Base-by-base conservation (phyloP, 2,329 filamentous ascomycete genomes). In the Phialophora verrucosa region DNA sequence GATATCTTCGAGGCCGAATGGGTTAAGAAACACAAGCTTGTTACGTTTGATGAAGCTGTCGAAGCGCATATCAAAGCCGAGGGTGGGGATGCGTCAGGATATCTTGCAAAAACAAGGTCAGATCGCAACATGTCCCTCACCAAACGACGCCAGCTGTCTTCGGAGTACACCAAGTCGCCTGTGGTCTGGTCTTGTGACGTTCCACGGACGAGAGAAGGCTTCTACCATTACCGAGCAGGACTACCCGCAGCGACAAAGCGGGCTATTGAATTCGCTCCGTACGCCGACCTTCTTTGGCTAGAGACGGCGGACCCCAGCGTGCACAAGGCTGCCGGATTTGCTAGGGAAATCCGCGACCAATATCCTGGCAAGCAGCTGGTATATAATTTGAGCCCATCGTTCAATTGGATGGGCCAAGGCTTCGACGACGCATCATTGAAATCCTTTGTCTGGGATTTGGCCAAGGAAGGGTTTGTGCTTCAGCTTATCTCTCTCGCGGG, bases 361-460 rank as follows among this genome's bases (percentile, higher is more conserved):
- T 83, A 87, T 73, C 92, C 93, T 0, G 88, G 87, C 67, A 98
- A 98, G 85, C 91, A 91, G 42, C 86, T 99, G 27, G 94, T 98
- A 0, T 99, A 99, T 82, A 99, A 99, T 81, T 86, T 99, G 1
- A 93, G 90, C 4, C 95, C 95, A 0, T 96, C 92, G 8, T 99
- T 99, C 85, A 98, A 99, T 84, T 99, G 95, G 95, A 95, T 96
- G 88, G 88, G 88, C 11, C 93, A 98, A 76, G 95, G 94, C 32
- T 99, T 98, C 80, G 90, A 87, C 2, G 88, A 93, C 70, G 88
- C 88, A 68, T 90, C 90, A 5, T 85, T 99, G 63, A 92, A 91
- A 81, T 92, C 87, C 5, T 99, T 99, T 78, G 91, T 99, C 73
- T 98, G 94, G 94, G 94, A 98, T 77, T 88, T 99, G 71, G 95